Evolutionary conservation across 345 rosid species (phyloP).

Genomic region (Gossypium bickii): DNA sequence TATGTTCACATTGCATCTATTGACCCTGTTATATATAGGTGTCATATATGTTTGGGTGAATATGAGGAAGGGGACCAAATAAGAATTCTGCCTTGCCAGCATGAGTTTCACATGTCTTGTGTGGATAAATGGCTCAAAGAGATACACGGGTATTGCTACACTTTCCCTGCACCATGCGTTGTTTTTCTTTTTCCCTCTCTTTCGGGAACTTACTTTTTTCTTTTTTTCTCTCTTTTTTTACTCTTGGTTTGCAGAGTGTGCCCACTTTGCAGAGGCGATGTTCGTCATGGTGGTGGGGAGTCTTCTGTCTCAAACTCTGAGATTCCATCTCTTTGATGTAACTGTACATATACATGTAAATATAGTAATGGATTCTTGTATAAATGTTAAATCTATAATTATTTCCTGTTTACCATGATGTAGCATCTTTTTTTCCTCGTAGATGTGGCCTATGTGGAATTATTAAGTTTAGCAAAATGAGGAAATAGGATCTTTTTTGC

Average conservation of each 20-base stretch:
- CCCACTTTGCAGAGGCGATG: constrained; percentile 72
- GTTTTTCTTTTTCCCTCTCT: neutral
- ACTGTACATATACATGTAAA: constrained; percentile 21
- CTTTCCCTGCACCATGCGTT: neutral
- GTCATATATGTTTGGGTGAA: constrained; percentile 68
- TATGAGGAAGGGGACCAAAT: constrained; percentile 67
- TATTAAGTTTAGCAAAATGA: neutral
- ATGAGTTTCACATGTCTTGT: constrained; percentile 73
- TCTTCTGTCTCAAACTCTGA: constrained; percentile 29
- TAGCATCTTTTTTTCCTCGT: neutral
- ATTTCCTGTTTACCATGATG: neutral
- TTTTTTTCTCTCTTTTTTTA: neutral
- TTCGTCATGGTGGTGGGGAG: constrained; percentile 36
- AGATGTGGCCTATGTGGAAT: neutral
- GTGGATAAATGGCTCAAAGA: constrained; percentile 86
- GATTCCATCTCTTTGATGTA: constrained; percentile 29
- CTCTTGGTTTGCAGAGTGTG: constrained; percentile 48
- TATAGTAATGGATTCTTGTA: constrained; percentile 13
- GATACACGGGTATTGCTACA: constrained; percentile 54
- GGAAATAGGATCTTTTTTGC: neutral
- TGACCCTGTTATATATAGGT: constrained; percentile 29
- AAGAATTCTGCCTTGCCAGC: constrained; percentile 74
- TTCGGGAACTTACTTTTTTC: neutral
- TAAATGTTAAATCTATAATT: neutral
- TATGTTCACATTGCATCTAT: neutral